phyloP scores from a whole-genome alignment of 345 rosid genomes.

The Arabidopsis arenosa region DNA sequence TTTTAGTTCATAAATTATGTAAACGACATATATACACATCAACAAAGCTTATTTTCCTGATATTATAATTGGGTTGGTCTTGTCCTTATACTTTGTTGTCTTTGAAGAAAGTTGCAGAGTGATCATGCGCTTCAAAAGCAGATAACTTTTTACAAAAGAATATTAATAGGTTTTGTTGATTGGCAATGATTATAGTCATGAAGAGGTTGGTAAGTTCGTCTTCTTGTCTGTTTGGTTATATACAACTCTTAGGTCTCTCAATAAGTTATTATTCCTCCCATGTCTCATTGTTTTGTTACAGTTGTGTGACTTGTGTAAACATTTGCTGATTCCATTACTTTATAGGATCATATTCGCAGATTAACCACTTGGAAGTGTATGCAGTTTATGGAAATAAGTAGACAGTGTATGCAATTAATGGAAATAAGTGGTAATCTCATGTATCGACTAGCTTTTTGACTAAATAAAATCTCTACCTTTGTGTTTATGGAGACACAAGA shows the following conservation, averaged over 20 bases:
- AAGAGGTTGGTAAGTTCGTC: slow-evolving; percentile 38
- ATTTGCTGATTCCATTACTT: neutral
- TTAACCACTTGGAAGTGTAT: neutral
- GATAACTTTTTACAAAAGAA: slow-evolving; percentile 8
- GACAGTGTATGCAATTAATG: neutral
- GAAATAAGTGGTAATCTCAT: slow-evolving; percentile 15
- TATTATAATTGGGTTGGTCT: slow-evolving; percentile 7
- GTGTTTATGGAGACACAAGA: slow-evolving; percentile 36
- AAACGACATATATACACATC: slow-evolving; percentile 19
- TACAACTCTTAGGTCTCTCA: slow-evolving; percentile 18
- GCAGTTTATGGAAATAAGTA: slow-evolving; percentile 2
- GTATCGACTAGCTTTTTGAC: slow-evolving; percentile 21
- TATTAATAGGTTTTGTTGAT: slow-evolving; percentile 28
- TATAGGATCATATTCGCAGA: neutral
- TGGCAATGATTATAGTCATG: slow-evolving; percentile 43
- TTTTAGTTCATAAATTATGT: slow-evolving; percentile 35
- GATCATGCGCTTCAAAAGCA: slow-evolving; percentile 26
- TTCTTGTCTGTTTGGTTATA: slow-evolving; percentile 12
- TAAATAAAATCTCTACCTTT: slow-evolving; percentile 7
- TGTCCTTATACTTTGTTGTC: slow-evolving; percentile 18
- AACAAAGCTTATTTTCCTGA: slow-evolving; percentile 9
- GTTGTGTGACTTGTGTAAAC: neutral
- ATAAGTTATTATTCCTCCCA: neutral
- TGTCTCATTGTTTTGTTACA: neutral
- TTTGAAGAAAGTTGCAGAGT: slow-evolving; percentile 13